phyloP scores from a whole-genome alignment of 1,284 basidiomycete species.

The Cutaneotrichosporon arboriforme region DNA sequence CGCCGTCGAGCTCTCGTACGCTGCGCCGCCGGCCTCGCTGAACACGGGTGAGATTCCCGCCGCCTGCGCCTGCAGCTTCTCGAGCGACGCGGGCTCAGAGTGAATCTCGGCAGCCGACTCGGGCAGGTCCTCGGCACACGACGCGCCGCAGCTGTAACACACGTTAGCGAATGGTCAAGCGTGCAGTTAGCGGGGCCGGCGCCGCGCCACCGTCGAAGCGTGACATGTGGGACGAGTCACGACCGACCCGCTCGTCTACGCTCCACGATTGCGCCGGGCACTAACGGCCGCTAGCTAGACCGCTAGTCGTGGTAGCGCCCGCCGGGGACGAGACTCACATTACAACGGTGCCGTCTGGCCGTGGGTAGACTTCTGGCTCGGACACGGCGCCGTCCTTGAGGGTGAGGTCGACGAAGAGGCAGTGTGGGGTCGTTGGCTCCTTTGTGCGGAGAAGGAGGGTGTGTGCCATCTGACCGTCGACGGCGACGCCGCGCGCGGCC shows the following conservation, averaged over 20 bases:
- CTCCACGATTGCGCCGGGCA: no score
- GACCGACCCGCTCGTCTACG: no score
- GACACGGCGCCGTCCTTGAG: constrained; percentile 45
- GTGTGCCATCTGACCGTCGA: constrained; percentile 51
- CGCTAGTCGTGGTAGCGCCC: neutral
- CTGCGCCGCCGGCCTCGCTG: constrained; percentile 30
- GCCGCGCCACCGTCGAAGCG: no score
- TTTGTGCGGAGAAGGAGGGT: constrained; percentile 49
- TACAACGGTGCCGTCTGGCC: constrained; percentile 48
- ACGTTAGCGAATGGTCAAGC: constrained; percentile 3
- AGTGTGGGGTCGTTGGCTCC: constrained; percentile 37
- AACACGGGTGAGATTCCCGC: constrained; percentile 50
- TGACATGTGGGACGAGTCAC: no score
- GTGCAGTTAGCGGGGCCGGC: no score
- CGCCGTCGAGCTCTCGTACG: constrained; percentile 50
- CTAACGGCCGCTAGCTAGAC: no score
- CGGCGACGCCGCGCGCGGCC: constrained; percentile 42
- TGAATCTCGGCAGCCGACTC: constrained; percentile 46
- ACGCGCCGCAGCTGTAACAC: constrained; percentile 44
- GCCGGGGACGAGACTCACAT: constrained; percentile 33
- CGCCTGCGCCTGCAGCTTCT: constrained; percentile 49
- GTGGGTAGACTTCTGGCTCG: constrained; percentile 52
- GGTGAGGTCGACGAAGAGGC: constrained; percentile 56
- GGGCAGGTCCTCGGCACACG: constrained; percentile 46
- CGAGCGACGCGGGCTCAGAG: constrained; percentile 43